These are phyloP conservation scores for Neltuma alba DNA, from an alignment of 306 rosid genomes.

Conservation along the genomic window DNA sequence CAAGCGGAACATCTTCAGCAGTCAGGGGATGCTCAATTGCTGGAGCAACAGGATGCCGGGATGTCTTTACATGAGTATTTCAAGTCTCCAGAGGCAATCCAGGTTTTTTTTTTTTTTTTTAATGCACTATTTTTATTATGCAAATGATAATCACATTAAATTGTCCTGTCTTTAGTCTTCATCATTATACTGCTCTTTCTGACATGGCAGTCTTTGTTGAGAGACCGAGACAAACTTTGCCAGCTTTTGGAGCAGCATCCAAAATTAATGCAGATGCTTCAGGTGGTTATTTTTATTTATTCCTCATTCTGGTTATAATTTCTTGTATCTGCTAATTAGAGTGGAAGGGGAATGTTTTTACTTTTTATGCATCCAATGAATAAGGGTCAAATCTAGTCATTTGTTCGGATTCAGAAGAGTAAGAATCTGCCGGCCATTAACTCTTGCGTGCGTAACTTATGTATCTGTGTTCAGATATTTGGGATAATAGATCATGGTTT, in stretches of 20 bases:
- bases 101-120: no score
- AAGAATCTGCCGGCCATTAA: neutral
- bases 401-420: neutral
- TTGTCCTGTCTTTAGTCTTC: slow-evolving; percentile 26
- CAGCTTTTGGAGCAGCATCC: slow-evolving; percentile 99
- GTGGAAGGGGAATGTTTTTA: neutral
- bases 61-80: slow-evolving; percentile 87
- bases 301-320: neutral
- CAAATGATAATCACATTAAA: neutral
- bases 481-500: neutral
- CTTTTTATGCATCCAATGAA: neutral
- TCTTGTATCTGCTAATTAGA: neutral
- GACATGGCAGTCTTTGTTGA: slow-evolving; percentile 78
- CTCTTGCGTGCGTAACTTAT: neutral
- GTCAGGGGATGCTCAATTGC: slow-evolving; percentile 52
- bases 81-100: slow-evolving; percentile 97
- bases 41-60: slow-evolving; percentile 71
- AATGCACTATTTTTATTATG: neutral
- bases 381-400: neutral
- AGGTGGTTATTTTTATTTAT: slow-evolving; percentile 58
- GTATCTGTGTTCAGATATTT: neutral
- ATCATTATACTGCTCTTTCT: slow-evolving; percentile 31
- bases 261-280: slow-evolving; percentile 97
- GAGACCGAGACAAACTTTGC: slow-evolving; percentile 92
- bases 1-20: slow-evolving; percentile 65